These are phyloP conservation scores for Tylopilus felleus DNA, from an alignment of 768 basidiomycete species.

Conservation along the genomic window DNA sequence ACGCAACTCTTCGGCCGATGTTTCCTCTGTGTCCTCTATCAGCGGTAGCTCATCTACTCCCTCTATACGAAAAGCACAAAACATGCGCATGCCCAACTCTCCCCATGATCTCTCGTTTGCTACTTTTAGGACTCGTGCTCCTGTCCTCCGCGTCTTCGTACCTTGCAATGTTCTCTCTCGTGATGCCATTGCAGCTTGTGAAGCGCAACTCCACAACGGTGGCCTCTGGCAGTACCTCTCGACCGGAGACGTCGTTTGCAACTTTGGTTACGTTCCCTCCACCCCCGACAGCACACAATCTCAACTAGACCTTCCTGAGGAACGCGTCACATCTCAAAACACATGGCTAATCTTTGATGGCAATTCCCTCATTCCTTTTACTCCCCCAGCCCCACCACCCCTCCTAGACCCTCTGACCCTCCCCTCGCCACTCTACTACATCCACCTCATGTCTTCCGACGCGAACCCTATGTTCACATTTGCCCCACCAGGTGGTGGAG, in stretches of 20 bases:
- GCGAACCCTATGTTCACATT: conserved; percentile 25
- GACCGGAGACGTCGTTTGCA: conserved; percentile 74
- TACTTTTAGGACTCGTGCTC: conserved; percentile 61
- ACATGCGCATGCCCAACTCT: conserved; percentile 25
- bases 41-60: conserved; percentile 22
- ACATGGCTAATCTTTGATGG: conserved; percentile 81
- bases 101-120: conserved; percentile 65
- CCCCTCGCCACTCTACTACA: conserved; percentile 75
- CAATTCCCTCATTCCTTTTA: conserved; percentile 54
- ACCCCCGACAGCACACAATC: conserved; percentile 27
- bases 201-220: conserved; percentile 62
- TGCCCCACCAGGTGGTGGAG: conserved; percentile 29
- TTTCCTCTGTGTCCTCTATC: conserved; percentile 43
- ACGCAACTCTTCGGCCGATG: conserved; percentile 42
- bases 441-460: conserved; percentile 52
- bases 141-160: conserved; percentile 70
- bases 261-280: conserved; percentile 72
- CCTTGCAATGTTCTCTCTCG: conserved; percentile 57
- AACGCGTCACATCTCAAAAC: conserved; percentile 21
- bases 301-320: conserved; percentile 19
- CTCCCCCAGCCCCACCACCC: conserved; percentile 49
- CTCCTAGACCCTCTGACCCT: conserved; percentile 56
- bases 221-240: conserved; percentile 77
- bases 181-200: conserved; percentile 51
- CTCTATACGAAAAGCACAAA: conserved; percentile 15